Conservation (phyloP, 805 yeast species). For the Saturnispora sekii region DNA sequence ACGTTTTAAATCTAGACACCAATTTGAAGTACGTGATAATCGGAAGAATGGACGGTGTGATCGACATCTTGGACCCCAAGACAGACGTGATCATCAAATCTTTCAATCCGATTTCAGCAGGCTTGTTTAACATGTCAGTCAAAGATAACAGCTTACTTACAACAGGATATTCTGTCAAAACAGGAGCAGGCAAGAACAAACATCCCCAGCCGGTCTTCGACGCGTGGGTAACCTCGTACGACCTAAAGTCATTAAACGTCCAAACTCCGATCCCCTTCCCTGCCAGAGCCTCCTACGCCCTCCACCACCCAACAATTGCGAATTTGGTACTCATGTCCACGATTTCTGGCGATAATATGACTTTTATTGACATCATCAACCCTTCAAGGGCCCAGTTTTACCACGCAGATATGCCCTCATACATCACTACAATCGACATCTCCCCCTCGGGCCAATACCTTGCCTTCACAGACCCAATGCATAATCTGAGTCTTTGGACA, state of each 20-base stretch:
- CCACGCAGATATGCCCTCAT: conserved; percentile 50
- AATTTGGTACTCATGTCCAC: conserved; percentile 70
- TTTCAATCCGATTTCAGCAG: conserved; percentile 51
- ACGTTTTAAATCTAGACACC: conserved; percentile 39
- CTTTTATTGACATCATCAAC: conserved; percentile 73
- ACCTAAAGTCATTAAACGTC: conserved; percentile 60
- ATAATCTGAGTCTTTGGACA: conserved; percentile 62
- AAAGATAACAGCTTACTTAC: conserved; percentile 62
- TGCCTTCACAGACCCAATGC: conserved; percentile 56
- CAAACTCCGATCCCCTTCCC: conserved; percentile 79
- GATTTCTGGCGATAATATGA: conserved; percentile 61
- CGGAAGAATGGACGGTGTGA: conserved; percentile 49
- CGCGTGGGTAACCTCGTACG: conserved; percentile 77
- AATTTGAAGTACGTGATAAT: conserved; percentile 45
- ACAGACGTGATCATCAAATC: conserved; percentile 38
- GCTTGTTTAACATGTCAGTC: conserved; percentile 54
- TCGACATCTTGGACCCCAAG: conserved; percentile 56
- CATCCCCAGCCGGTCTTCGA: conserved; percentile 42
- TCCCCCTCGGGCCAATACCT: conserved; percentile 70
- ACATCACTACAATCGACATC: conserved; percentile 41
- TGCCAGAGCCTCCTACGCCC: conserved; percentile 77
- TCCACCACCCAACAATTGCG: conserved; percentile 80
- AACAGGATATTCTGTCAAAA: conserved; percentile 68
- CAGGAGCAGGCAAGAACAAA: conserved; percentile 27
- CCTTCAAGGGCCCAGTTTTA: conserved; percentile 58